Percentiles rank a stretch among this genome's conserved stretches.
phyloP scores from a whole-genome alignment of 139 green algal genomes.

The Haematococcus lacustris region DNA sequence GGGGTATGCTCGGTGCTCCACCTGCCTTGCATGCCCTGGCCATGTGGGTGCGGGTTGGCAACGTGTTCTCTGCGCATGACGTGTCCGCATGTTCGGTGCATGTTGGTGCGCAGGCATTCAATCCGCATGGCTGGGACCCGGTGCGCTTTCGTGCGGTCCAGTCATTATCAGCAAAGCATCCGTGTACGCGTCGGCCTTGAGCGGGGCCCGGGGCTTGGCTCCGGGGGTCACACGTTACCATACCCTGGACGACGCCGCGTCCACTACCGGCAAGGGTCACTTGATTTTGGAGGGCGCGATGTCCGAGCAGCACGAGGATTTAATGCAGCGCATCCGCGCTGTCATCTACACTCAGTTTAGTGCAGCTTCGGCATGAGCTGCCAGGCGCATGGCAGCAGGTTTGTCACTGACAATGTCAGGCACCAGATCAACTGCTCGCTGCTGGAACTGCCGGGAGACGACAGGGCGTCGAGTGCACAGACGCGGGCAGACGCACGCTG shows the following conservation, averaged over 20 bases:
- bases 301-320: constrained; percentile 1
- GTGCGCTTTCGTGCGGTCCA: background rate
- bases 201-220: background rate
- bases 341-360: constrained; percentile 14
- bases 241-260: background rate
- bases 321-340: constrained; percentile 8
- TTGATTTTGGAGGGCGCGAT: constrained; percentile 5
- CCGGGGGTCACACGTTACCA: background rate
- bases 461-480: no score
- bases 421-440: no score
- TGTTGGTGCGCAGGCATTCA: constrained; percentile 12
- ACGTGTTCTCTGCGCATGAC: constrained; percentile 48
- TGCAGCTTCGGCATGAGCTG: background rate
- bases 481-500: no score
- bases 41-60: constrained; percentile 4
- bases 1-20: no score
- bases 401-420: no score
- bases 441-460: no score
- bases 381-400: background rate
- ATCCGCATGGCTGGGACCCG: background rate
- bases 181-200: background rate
- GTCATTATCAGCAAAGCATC: constrained; percentile 8
- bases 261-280: background rate
- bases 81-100: no score
- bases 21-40: no score